Evolutionary conservation across 179 eudicot genomes (phyloP).

Genomic region (Gypsophila paniculata): DNA sequence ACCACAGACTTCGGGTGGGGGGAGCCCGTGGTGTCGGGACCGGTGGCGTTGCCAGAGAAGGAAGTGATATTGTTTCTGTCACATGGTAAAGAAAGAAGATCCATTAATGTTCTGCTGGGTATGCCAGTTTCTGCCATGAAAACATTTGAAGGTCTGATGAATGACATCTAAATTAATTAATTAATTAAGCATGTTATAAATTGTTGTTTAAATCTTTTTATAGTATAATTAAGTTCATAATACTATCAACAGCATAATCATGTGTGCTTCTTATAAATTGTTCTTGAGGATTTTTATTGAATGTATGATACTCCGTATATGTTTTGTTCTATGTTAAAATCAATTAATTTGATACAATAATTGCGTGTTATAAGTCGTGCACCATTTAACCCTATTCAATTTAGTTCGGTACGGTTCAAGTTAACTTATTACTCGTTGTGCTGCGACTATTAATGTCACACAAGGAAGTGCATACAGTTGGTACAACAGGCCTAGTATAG

Average conservation of each 20-base stretch:
- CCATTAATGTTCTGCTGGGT: conserved; percentile 38
- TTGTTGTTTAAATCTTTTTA: neutral
- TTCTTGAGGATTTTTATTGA: neutral
- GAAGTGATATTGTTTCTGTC: conserved; percentile 45
- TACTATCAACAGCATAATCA: neutral
- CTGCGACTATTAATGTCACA: no score
- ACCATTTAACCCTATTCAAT: no score
- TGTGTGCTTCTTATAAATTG: neutral
- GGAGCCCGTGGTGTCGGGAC: conserved; percentile 38
- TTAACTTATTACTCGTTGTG: no score
- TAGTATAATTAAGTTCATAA: neutral
- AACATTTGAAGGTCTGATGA: conserved; percentile 27
- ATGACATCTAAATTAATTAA: conserved; percentile 11
- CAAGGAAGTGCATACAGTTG: no score
- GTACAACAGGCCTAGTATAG: no score
- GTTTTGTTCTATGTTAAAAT: conserved; percentile 8
- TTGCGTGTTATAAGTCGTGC: no score
- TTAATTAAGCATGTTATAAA: neutral
- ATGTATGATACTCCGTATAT: conserved; percentile 11
- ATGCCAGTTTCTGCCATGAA: conserved; percentile 41
- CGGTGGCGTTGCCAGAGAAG: conserved; percentile 47
- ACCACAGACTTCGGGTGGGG: conserved; percentile 62
- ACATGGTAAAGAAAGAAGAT: conserved; percentile 35
- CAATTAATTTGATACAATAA: conserved; percentile 1
- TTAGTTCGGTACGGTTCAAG: no score